Evolutionary conservation across 106 monocot genomes (phyloP).

Genomic region (Apostasia shenzhenica): DNA sequence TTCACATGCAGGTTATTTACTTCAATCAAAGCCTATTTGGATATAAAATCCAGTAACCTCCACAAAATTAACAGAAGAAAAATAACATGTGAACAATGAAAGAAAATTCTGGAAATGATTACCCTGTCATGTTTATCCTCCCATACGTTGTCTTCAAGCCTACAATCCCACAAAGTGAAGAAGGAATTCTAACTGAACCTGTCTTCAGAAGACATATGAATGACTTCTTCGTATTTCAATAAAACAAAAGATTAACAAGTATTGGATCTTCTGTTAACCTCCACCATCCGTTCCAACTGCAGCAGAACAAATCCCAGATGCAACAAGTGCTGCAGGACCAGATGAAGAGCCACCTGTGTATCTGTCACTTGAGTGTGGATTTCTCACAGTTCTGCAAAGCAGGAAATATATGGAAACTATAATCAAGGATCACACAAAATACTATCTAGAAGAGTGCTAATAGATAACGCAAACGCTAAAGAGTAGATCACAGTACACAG

Average conservation of each 20-base stretch:
- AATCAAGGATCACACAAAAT: not conserved
- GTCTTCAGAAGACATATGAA: conserved; percentile 9
- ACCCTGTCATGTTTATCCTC: conserved; percentile 86
- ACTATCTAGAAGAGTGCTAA: conserved; percentile 2
- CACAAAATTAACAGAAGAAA: not conserved
- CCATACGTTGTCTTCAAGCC: conserved; percentile 89
- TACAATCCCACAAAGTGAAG: conserved; percentile 96
- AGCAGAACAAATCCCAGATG: conserved; percentile 90
- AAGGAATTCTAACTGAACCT: conserved; percentile 96
- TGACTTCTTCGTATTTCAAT: not conserved
- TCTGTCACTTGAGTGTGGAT: conserved; percentile 84
- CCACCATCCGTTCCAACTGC: conserved; percentile 97
- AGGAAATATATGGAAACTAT: not conserved
- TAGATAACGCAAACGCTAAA: not conserved
- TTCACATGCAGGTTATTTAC: too few species aligned
- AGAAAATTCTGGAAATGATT: conserved; percentile 7
- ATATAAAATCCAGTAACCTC: too few species aligned
- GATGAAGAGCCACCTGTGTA: conserved; percentile 99
- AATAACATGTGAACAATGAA: not conserved
- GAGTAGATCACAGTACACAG: too few species aligned
- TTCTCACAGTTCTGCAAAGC: conserved; percentile 67
- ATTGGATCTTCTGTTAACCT: conserved; percentile 33
- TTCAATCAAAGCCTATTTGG: too few species aligned
- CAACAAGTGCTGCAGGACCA: conserved; percentile 88
- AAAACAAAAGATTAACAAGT: not conserved